Evolutionary conservation across 148 eudicot species (phyloP), one percentile per base, ranked within the genome.

Genomic region (Rhododendron williamsianum): DNA sequence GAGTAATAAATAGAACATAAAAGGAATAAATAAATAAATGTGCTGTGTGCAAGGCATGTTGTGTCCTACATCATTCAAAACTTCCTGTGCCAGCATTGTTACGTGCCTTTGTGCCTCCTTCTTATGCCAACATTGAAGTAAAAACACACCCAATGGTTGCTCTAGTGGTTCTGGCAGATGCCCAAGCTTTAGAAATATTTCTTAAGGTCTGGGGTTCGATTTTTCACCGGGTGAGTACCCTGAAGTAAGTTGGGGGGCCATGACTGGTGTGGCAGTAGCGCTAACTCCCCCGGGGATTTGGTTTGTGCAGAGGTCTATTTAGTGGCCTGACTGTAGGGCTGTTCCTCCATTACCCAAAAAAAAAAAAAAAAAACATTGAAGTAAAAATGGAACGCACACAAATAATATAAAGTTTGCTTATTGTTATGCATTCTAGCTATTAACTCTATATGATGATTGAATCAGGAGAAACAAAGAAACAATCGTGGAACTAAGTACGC

Each of bases 391-490:
- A 63, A 21, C 3, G n/a, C 56, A 21, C 25, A 0, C 6, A 60
- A 60, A 21, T 60, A 7, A 65, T n/a, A 23, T 65, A 9, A n/a
- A 65, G 71, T n/a, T n/a, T 18, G 63, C 23, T 56, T 23, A 65
- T n/a, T 23, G 9, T n/a, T 7, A 65, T 65, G 71, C 27, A 65
- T 65, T 65, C 13, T 9, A 65, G 71, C 30, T n/a, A 27, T 25
- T 67, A 67, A 67, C 5, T 67, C 33, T 67, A 25, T 25, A 9
- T 67, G 35, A 9, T 73, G 77, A 15, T 30, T 38, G 25, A 51
- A 48, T 48, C 91, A 93, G 93, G 91, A 89, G 89, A 89, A 91
- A 85, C 74, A 93, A 91, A 86, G 91, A 85, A 45, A 58, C 86
- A 83, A 90, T 89, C 60, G 85, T 83, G 46, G 90, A 89, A 35